Evolutionary conservation across 2,329 filamentous ascomycete genomes (phyloP).

Genomic region (Exophiala mesophila): DNA sequence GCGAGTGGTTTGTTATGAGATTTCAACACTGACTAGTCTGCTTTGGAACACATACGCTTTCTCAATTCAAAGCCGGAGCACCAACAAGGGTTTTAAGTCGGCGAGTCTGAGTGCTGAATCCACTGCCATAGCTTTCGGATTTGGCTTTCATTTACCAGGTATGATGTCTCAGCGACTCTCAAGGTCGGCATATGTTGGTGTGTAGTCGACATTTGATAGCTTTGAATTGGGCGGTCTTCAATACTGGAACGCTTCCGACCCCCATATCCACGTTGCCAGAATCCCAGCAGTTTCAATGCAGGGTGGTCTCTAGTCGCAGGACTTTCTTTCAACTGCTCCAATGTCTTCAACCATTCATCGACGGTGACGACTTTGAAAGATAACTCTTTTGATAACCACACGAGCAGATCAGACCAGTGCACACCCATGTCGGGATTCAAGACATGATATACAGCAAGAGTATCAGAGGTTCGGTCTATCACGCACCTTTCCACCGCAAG

Average conservation of each 20-base stretch:
- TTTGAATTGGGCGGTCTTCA: background rate
- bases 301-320: conserved; percentile 34
- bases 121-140: conserved; percentile 20
- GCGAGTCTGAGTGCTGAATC: too few species aligned
- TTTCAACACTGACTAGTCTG: too few species aligned
- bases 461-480: background rate
- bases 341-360: conserved; percentile 38
- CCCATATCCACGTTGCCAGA: conserved; percentile 46
- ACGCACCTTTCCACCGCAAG: conserved; percentile 8
- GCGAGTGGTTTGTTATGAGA: too few species aligned
- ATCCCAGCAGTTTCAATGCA: conserved; percentile 43
- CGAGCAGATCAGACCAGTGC: conserved; percentile 8
- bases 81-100: too few species aligned
- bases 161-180: background rate
- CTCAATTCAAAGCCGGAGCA: too few species aligned
- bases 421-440: conserved; percentile 40
- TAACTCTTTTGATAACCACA: conserved; percentile 3
- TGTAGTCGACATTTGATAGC: conserved; percentile 11
- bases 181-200: conserved; percentile 9
- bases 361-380: conserved; percentile 38
- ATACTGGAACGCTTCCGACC: background rate
- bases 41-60: too few species aligned
- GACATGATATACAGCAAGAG: conserved; percentile 43
- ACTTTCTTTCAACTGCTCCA: conserved; percentile 32
- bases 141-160: conserved; percentile 14